Percentiles rank a stretch among this genome's conserved stretches.
Conservation (phyloP, 176 grass and related monocot species). For the Typha latifolia region DNA sequence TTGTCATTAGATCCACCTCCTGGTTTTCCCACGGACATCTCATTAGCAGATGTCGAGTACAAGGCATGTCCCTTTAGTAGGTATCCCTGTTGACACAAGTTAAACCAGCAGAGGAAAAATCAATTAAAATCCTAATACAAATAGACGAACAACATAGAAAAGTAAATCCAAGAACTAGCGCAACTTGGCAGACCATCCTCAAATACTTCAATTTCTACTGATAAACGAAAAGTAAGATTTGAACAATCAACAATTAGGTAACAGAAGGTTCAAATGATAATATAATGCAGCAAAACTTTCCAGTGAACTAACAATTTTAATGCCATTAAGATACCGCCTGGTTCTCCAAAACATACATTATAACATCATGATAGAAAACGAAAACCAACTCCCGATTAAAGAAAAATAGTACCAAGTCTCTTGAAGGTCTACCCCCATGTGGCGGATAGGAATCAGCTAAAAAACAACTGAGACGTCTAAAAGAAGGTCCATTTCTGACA, state of each 20-base stretch:
- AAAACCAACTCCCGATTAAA: not conserved
- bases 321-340: no score
- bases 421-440: conserved; percentile 14
- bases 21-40: conserved; percentile 27
- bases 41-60: conserved; percentile 71
- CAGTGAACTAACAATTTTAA: no score
- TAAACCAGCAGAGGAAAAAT: not conserved
- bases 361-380: not conserved
- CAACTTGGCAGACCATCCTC: no score
- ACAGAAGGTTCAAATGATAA: no score
- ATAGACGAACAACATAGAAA: not conserved
- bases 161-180: no score
- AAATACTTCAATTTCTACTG: no score
- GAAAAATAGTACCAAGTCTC: conserved; percentile 22
- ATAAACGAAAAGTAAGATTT: no score
- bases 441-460: conserved; percentile 21
- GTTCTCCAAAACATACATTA: not conserved
- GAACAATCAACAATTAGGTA: no score
- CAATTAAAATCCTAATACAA: not conserved
- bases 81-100: conserved; percentile 17
- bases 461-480: conserved; percentile 18
- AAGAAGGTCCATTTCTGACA: conserved; percentile 3
- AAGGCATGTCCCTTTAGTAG: conserved; percentile 50
- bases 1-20: conserved; percentile 36
- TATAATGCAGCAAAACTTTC: no score